These are phyloP conservation scores for Colletotrichum liaoningense DNA, from an alignment of 2,329 filamentous ascomycete genomes.

Conservation along the genomic window DNA sequence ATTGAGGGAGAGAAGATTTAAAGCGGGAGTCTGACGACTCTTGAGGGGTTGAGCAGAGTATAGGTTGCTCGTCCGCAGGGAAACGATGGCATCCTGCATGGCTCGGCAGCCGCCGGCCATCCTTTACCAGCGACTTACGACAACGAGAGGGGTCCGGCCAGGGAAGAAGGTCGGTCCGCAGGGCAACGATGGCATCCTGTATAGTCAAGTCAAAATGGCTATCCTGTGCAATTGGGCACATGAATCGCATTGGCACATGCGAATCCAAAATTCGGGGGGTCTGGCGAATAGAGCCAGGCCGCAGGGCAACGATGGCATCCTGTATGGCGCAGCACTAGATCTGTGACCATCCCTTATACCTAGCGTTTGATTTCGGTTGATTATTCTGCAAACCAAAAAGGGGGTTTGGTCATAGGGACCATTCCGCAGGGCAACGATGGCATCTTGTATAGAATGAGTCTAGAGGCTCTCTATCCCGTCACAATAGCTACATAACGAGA, in stretches of 20 bases:
- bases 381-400: not conserved
- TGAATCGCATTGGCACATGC: not conserved
- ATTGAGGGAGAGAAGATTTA: slow-evolving; percentile 71
- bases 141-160: slow-evolving; percentile 36
- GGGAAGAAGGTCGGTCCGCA: slow-evolving; percentile 37
- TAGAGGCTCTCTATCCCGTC: slow-evolving; percentile 20
- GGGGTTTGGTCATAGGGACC: slow-evolving; percentile 29
- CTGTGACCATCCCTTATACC: slow-evolving; percentile 17
- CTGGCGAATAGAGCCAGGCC: slow-evolving; percentile 32
- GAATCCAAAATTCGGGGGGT: slow-evolving; percentile 15
- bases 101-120: slow-evolving; percentile 31
- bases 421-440: slow-evolving; percentile 38
- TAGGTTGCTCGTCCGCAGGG: slow-evolving; percentile 43
- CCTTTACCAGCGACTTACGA: slow-evolving; percentile 23
- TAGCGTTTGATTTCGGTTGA: slow-evolving; percentile 15
- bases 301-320: slow-evolving; percentile 38
- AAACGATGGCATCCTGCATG: slow-evolving; percentile 48
- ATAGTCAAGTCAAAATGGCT: slow-evolving; percentile 22
- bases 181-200: slow-evolving; percentile 45
- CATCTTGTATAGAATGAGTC: slow-evolving; percentile 35
- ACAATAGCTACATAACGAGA: slow-evolving; percentile 16
- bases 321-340: slow-evolving; percentile 20
- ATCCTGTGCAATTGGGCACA: slow-evolving; percentile 9
- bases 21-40: not conserved
- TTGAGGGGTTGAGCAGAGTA: slow-evolving; percentile 29